Evolutionary conservation across 257 asterid genomes (phyloP).

Genomic region (Echium plantagineum): DNA sequence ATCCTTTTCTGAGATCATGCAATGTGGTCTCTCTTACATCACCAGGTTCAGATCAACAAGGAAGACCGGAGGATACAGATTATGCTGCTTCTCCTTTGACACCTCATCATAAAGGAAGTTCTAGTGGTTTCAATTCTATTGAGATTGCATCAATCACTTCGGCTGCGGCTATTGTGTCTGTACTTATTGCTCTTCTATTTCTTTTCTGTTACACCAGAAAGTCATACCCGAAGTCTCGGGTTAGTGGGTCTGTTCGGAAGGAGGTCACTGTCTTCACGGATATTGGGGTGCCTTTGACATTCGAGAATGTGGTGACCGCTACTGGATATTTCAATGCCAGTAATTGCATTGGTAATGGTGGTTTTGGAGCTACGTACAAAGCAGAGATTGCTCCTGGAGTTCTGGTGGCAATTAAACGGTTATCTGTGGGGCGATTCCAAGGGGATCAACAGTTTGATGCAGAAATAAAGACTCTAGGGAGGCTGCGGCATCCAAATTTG

Average conservation of each 20-base stretch:
- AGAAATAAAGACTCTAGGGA: slow-evolving; percentile 67
- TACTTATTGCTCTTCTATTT: slow-evolving; percentile 51
- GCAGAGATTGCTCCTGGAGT: slow-evolving; percentile 84
- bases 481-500: slow-evolving; percentile 65
- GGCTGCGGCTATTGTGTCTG: slow-evolving; percentile 72
- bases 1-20: slow-evolving; percentile 53
- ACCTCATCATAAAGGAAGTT: slow-evolving; percentile 13
- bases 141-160: slow-evolving; percentile 82
- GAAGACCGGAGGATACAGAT: slow-evolving; percentile 27
- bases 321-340: slow-evolving; percentile 73
- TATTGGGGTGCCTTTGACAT: slow-evolving; percentile 63
- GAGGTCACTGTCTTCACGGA: slow-evolving; percentile 71
- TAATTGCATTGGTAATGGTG: slow-evolving; percentile 88
- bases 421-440: slow-evolving; percentile 73
- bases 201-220: slow-evolving; percentile 73
- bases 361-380: slow-evolving; percentile 91
- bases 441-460: slow-evolving; percentile 79
- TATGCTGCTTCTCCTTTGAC: slow-evolving; percentile 28
- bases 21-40: slow-evolving; percentile 36
- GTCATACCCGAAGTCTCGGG: slow-evolving; percentile 72
- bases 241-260: slow-evolving; percentile 61
- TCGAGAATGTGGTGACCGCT: slow-evolving; percentile 71
- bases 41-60: slow-evolving; percentile 40
- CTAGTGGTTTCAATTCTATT: slow-evolving; percentile 39
- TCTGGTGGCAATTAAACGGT: slow-evolving; percentile 71